A percentile compares a stretch with the other conserved stretches of the same genome.
These are phyloP conservation scores for Nitzschia sp. DNA, from an alignment of 108 stramenopile genomes.

Conservation along the genomic window DNA sequence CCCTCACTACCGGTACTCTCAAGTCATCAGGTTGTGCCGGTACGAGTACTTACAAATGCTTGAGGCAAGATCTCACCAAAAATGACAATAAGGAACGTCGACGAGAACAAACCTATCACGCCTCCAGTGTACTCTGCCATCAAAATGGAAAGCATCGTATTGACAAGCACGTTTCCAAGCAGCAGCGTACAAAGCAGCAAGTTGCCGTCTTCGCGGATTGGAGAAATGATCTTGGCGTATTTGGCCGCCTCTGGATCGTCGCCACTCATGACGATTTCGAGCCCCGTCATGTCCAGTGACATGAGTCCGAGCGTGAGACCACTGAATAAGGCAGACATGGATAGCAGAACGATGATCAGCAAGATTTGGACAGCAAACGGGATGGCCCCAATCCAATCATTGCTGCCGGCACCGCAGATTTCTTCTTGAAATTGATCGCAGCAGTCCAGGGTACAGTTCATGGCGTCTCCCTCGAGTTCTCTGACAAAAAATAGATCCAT, in stretches of 20 bases:
- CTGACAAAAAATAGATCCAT: too few species aligned
- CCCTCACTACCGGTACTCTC: too few species aligned
- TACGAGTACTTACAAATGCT: constrained; percentile 69
- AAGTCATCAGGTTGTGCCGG: too few species aligned
- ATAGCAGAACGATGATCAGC: constrained; percentile 56
- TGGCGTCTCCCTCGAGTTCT: background rate
- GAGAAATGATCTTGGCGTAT: constrained; percentile 79
- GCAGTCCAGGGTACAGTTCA: constrained; percentile 12
- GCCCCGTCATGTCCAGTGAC: constrained; percentile 94
- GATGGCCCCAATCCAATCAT: constrained; percentile 19
- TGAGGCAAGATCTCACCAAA: constrained; percentile 99
- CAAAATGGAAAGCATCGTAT: constrained; percentile 93
- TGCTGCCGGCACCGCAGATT: constrained; percentile 8
- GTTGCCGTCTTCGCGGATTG: constrained; percentile 93
- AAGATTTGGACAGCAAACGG: constrained; percentile 63
- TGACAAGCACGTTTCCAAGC: constrained; percentile 97
- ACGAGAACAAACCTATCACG: constrained; percentile 85
- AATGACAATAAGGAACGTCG: constrained; percentile 87
- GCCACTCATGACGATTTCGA: constrained; percentile 93
- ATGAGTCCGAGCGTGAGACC: constrained; percentile 95
- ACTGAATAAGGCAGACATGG: constrained; percentile 83
- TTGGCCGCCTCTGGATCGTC: constrained; percentile 58
- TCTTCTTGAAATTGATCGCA: constrained; percentile 7
- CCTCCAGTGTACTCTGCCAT: constrained; percentile 88
- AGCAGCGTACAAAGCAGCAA: constrained; percentile 95